Evolutionary conservation across 768 basidiomycete genomes (phyloP).

Genomic region (Kwoniella botswanensis): DNA sequence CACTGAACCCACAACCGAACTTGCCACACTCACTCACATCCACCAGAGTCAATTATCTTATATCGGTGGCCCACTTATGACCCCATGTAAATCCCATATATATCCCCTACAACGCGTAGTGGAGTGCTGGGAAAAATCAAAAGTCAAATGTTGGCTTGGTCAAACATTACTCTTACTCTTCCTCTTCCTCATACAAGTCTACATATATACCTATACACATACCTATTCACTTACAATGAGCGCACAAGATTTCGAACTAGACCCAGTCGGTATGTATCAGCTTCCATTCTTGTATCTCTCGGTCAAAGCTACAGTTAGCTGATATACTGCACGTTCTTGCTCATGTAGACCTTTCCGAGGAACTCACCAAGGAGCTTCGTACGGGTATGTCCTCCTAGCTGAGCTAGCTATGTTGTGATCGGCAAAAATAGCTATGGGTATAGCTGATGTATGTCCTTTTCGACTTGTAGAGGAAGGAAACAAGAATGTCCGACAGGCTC

Average conservation of each 20-base stretch:
- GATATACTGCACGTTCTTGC: background rate
- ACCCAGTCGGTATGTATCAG: slow-evolving; percentile 4
- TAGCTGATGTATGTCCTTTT: background rate
- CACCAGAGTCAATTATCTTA: background rate
- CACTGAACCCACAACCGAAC: background rate
- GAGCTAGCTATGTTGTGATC: no score
- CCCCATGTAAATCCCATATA: background rate
- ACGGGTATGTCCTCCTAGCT: slow-evolving; percentile 23
- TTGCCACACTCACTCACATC: background rate
- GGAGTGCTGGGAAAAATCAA: slow-evolving; percentile 1
- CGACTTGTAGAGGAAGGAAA: slow-evolving; percentile 26
- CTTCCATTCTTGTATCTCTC: background rate
- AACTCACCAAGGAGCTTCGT: slow-evolving; percentile 29
- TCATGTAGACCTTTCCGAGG: slow-evolving; percentile 25
- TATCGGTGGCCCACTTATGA: background rate
- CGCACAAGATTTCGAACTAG: slow-evolving; percentile 13
- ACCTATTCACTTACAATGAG: slow-evolving; percentile 11
- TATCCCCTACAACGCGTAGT: background rate
- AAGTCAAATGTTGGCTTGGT: background rate
- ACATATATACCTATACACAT: background rate
- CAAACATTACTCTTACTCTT: background rate
- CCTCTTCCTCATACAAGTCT: background rate
- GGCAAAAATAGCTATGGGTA: background rate
- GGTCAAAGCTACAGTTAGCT: background rate
- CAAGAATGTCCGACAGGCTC: slow-evolving; percentile 28